Evolutionary conservation across 768 basidiomycete species (phyloP), one percentile per base, ranked within the genome.

Genomic region (Termitomyces sp.): DNA sequence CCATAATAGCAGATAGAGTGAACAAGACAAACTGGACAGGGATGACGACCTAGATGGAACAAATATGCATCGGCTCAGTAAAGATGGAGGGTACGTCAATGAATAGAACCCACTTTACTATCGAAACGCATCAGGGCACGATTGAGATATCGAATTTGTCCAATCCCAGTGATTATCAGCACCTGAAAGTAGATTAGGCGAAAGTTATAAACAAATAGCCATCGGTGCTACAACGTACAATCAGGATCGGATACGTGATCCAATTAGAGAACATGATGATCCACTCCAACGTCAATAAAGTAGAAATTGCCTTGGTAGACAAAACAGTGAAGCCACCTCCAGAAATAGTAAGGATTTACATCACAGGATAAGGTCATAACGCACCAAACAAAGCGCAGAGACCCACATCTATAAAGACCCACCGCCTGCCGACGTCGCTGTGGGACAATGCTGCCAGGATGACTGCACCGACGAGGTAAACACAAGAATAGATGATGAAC

Each of bases 11-110:
- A 5, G 92, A 93, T 36, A 98, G 77, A 26, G 92, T 95, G 75
- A 98, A 98, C 56, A 94, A 79, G 32, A 96, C 93, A 69, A 97
- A 98, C 76, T 98, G 95, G 14, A 87, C 87, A 5, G 95, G 96
- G 61, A 98, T 92, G 26, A 98, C 95, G 53, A 87, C 80, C 90
- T 92, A 60, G 24, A 56, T 49, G 36, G n/a, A 55, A 56, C n/a
- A 41, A 18, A 49, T 22, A 43, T 18, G 44, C 43, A 56, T 11
- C 16, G 8, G 10, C 5, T 52, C 22, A 30, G 38, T 20, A 40
- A 18, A 22, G 18, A 13, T 52, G 36, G 48, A 35, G 58, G 32
- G 24, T 20, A 13, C 35, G 26, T 44, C 28, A 11, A 14, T 36
- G 11, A 36, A 33, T 11, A 1, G 20, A 30, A 65, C 71, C 54